phyloP scores from a whole-genome alignment of 2,329 filamentous ascomycete species.

The Beauveria asiatica region DNA sequence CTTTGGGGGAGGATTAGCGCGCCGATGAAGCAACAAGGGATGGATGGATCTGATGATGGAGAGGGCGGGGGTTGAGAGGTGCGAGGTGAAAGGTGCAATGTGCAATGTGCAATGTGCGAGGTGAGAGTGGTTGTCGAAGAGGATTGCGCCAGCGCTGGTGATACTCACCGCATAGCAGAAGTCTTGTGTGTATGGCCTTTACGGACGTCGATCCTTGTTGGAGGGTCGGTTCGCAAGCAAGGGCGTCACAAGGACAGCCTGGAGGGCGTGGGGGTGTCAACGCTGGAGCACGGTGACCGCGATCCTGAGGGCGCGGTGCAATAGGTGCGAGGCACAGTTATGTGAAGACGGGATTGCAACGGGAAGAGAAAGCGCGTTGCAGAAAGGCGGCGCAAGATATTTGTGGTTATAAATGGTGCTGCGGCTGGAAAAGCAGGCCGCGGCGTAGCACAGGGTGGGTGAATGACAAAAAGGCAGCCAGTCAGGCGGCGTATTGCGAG shows the following conservation, averaged over 20 bases:
- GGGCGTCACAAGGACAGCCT: constrained; percentile 7
- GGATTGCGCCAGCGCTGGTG: constrained; percentile 12
- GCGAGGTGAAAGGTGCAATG: no score
- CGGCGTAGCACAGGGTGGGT: constrained; percentile 9
- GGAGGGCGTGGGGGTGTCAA: constrained; percentile 1
- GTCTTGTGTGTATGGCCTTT: constrained; percentile 6
- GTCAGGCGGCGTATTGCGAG: constrained; percentile 6
- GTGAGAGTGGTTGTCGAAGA: constrained; percentile 8
- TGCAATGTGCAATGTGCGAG: no score
- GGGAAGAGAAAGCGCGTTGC: not conserved
- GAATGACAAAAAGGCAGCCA: constrained; percentile 7
- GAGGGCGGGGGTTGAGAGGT: constrained; percentile 3
- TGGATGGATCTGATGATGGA: not conserved
- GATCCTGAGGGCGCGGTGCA: constrained; percentile 2
- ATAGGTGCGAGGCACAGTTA: not conserved
- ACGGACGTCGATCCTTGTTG: constrained; percentile 10
- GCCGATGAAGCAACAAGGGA: not conserved
- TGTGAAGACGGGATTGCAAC: not conserved
- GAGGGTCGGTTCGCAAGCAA: constrained; percentile 10
- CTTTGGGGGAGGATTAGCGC: constrained; percentile 4
- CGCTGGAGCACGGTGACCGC: constrained; percentile 4
- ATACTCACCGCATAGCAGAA: constrained; percentile 38
- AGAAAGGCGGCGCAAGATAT: constrained; percentile 5
- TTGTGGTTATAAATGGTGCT: constrained; percentile 9
- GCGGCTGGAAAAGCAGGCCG: constrained; percentile 6